Percentiles rank a stretch among this genome's conserved stretches.
phyloP scores from a whole-genome alignment of 371 early-diverging fungal species.

The Cokeromyces recurvatus region DNA sequence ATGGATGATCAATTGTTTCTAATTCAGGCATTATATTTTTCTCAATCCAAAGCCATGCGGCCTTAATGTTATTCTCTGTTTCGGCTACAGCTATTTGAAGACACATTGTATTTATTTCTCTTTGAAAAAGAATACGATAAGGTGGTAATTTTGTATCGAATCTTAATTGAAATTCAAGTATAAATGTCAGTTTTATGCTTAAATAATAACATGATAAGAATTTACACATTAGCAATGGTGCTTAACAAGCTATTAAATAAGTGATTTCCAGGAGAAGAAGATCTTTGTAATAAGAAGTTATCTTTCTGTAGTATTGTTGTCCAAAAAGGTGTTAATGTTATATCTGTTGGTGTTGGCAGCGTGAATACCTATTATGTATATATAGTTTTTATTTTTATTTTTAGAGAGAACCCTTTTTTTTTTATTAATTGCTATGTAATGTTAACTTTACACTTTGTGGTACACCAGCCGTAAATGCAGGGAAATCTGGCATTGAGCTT shows the following conservation, averaged over 20 bases:
- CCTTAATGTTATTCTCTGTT: constrained; percentile 68
- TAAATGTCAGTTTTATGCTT: not conserved
- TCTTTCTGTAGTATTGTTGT: constrained; percentile 50
- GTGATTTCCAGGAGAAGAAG: constrained; percentile 43
- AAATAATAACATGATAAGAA: not conserved
- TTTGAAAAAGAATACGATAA: constrained; percentile 81
- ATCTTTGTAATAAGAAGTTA: constrained; percentile 66
- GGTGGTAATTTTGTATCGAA: constrained; percentile 94
- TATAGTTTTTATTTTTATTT: too few relatives aligned
- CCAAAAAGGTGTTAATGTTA: constrained; percentile 47
- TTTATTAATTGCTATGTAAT: too few relatives aligned
- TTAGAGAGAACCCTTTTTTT: too few relatives aligned
- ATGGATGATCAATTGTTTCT: constrained; percentile 70
- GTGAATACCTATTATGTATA: constrained; percentile 17
- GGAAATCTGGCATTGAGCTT: constrained; percentile 5
- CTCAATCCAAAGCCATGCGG: constrained; percentile 90
- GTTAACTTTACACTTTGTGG: constrained; percentile 17
- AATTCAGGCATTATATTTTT: constrained; percentile 56
- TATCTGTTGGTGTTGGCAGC: constrained; percentile 27
- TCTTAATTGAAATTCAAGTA: constrained; percentile 11
- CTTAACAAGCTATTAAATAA: constrained; percentile 55
- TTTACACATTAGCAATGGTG: constrained; percentile 75
- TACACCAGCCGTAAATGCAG: constrained; percentile 8
- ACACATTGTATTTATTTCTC: constrained; percentile 44
- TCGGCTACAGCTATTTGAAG: constrained; percentile 75